Evolutionary conservation across 495 filamentous ascomycete genomes (phyloP).

Genomic region (Tuber indicum): DNA sequence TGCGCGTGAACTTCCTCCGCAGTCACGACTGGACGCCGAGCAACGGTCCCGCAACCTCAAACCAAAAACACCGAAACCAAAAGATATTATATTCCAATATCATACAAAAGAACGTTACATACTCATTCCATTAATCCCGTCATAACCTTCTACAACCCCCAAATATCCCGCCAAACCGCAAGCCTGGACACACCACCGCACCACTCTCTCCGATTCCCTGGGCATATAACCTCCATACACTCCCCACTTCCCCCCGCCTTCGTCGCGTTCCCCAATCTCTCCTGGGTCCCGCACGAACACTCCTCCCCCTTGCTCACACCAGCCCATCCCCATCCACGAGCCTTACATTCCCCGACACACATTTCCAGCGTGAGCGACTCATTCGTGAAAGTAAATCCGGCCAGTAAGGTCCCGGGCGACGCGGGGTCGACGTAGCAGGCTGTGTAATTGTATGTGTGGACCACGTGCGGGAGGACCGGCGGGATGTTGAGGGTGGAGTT

Average conservation of each 20-base stretch:
- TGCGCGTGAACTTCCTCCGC: no score
- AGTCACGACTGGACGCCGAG: no score
- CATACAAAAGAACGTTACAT: not conserved
- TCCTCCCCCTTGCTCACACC: constrained; percentile 35
- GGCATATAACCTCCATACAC: constrained; percentile 26
- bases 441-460: constrained; percentile 14
- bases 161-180: not conserved
- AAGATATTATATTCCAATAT: not conserved
- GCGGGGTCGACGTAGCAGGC: constrained; percentile 30
- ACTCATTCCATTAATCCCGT: not conserved
- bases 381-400: constrained; percentile 11
- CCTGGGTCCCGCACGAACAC: constrained; percentile 43
- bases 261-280: constrained; percentile 19
- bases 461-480: constrained; percentile 8
- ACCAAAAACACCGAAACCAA: not conserved
- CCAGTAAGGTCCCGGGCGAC: not conserved
- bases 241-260: constrained; percentile 13
- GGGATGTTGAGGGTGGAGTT: constrained; percentile 25
- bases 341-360: constrained; percentile 22
- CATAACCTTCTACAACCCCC: not conserved
- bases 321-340: constrained; percentile 11
- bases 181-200: constrained; percentile 10
- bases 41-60: not conserved
- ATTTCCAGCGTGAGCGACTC: constrained; percentile 18
- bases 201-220: constrained; percentile 19